These are phyloP conservation scores for Blepharisma japonicum DNA, from an alignment of 73 alveolate species.

Conservation along the genomic window DNA sequence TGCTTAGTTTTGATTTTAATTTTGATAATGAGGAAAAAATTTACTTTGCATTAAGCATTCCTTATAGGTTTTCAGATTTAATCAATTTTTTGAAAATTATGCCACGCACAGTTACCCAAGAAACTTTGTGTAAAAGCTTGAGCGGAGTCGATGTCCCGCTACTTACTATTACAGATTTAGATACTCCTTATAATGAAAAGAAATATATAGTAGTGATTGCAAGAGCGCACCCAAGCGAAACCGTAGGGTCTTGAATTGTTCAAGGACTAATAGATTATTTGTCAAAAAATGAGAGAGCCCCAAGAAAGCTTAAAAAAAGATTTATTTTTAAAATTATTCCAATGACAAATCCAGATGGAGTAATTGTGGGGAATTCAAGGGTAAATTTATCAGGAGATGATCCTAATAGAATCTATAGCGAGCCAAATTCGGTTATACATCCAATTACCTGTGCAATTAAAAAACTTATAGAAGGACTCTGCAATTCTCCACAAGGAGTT, in stretches of 20 bases:
- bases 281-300: background rate
- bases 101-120: background rate
- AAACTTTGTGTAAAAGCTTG: slow-evolving; percentile 13
- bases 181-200: background rate
- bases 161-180: slow-evolving; percentile 35
- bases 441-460: slow-evolving; percentile 37
- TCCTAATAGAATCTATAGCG: slow-evolving; percentile 88
- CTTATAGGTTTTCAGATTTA: slow-evolving; percentile 1
- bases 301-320: background rate
- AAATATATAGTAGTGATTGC: slow-evolving; percentile 27
- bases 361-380: slow-evolving; percentile 90
- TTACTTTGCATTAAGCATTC: slow-evolving; percentile 2
- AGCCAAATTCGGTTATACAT: slow-evolving; percentile 69
- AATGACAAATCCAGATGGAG: slow-evolving; percentile 98
- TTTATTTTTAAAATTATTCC: slow-evolving; percentile 71
- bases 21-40: background rate
- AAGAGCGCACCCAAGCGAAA: slow-evolving; percentile 37
- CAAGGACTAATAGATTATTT: background rate
- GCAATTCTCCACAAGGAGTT: background rate
- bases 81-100: background rate
- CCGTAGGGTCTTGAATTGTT: background rate
- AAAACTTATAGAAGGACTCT: slow-evolving; percentile 12
- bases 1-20: slow-evolving; percentile 6
- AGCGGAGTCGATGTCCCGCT: slow-evolving; percentile 44
- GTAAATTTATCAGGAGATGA: slow-evolving; percentile 91